These are phyloP conservation scores for Clarireedia paspali DNA, from an alignment of 2,329 filamentous ascomycete species.

Conservation along the genomic window DNA sequence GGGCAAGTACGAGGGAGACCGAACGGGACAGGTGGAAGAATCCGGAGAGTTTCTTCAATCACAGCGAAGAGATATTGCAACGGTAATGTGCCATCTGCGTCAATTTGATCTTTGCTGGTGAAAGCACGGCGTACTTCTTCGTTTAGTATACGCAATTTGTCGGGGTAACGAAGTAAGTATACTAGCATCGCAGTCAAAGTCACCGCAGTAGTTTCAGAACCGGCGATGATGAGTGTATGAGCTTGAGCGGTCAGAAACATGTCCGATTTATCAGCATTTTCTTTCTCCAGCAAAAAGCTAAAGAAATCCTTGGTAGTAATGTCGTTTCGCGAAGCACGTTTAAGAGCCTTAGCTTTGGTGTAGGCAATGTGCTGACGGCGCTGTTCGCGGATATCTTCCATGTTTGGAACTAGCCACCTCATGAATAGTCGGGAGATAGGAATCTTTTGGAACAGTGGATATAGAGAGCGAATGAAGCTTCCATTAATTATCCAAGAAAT, in stretches of 20 bases:
- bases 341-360: background rate
- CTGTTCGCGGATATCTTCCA: background rate
- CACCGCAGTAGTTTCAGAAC: conserved; percentile 12
- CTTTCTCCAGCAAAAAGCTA: conserved; percentile 1
- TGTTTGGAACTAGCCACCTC: conserved; percentile 1
- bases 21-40: conserved; percentile 5
- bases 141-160: conserved; percentile 6
- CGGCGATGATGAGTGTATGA: conserved; percentile 7
- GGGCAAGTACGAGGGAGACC: background rate
- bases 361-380: background rate
- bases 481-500: background rate
- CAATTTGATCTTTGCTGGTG: background rate
- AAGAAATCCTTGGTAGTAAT: background rate
- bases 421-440: background rate
- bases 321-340: background rate
- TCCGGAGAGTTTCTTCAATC: conserved; percentile 23
- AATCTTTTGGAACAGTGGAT: background rate
- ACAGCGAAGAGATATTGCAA: conserved; percentile 30
- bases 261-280: background rate
- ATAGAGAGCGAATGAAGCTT: background rate
- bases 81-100: background rate
- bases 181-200: conserved; percentile 2
- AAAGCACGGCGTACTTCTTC: conserved; percentile 7
- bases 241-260: conserved; percentile 1
- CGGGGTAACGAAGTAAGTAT: conserved; percentile 3